Evolutionary conservation across 2,329 filamentous ascomycete genomes (phyloP), one percentile per base, ranked within the genome.

Genomic region (Fusarium bactridioides): DNA sequence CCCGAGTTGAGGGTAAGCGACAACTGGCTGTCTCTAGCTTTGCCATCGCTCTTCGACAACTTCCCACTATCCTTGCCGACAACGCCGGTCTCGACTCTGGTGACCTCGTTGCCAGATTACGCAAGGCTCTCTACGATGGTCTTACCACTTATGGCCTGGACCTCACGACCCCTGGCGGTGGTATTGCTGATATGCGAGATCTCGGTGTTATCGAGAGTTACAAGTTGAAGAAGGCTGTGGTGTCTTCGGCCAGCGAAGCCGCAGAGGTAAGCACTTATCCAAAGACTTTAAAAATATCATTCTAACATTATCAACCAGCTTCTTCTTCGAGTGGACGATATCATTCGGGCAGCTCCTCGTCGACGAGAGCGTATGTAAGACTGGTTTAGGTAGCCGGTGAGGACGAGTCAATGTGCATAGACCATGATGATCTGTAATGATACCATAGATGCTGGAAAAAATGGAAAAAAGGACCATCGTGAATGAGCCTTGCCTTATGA

Each of bases 151-250:
- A 95, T 60, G 96, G 96, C 25, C 85, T 99, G 72, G 96, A 99
- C 80, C 86, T 99, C 71, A 87, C 93, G 84, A 94, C 92, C 4
- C 95, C 95, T 5, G 95, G 96, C 44, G 96, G 96, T 67, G 95
- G 94, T 48, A 94, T 99, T 78, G 89, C 94, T 18, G 96, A 99
- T 79, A 99, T 99, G 96, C 90, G 95, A 60, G 94, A 99, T 78
- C 82, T 97, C 53, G 96, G 96, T 48, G 95, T 99, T 33, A 92
- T 99, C 75, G 96, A 99, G 86, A 97, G 94, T 83, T 98, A 98
- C 88, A 99, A 99, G 88, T 85, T 99, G 81, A 99, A 99, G 90
- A 92, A 91, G 81, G 96, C 96, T n/a, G 96, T 99, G 61, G 96
- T 99, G 57, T 97, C 93, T 59, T 97, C 94, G 69, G 96, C 96